These are phyloP conservation scores for Tardiomyces blankii DNA, from an alignment of 1,139 yeast species.

Conservation along the genomic window DNA sequence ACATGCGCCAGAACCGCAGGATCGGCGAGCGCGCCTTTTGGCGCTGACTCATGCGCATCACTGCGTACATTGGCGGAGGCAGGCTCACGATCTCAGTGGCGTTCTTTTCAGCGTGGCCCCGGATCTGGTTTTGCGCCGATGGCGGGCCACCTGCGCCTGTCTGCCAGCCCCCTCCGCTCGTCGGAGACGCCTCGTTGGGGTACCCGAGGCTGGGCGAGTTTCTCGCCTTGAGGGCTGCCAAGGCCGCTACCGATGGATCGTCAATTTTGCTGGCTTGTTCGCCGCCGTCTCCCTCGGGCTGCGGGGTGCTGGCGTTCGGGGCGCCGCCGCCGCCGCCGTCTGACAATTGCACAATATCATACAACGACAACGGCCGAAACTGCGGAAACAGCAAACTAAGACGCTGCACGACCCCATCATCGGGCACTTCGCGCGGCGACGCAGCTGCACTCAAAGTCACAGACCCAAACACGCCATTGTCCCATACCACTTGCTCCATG, in stretches of 20 bases:
- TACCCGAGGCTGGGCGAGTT: background rate
- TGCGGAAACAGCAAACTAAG: background rate
- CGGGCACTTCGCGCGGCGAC: background rate
- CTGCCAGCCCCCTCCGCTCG: background rate
- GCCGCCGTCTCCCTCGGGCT: background rate
- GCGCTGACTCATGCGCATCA: conserved; percentile 18
- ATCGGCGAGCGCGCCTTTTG: conserved; percentile 26
- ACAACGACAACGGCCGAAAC: background rate
- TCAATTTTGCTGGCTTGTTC: background rate
- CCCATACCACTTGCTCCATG: background rate
- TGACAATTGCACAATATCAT: background rate
- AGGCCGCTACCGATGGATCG: background rate
- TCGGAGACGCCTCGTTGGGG: background rate
- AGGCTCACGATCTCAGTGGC: conserved; percentile 6
- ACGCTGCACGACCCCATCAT: background rate
- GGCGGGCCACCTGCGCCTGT: background rate
- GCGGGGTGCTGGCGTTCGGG: background rate
- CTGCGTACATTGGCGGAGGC: conserved; percentile 20
- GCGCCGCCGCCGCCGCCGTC: background rate
- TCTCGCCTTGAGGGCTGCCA: background rate
- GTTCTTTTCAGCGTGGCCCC: background rate
- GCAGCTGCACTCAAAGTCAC: background rate
- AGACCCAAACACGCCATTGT: background rate
- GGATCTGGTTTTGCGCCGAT: background rate
- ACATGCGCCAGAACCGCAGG: conserved; percentile 27